A percentile compares a stretch with the other conserved stretches of the same genome.
Conservation (phyloP, 768 basidiomycete genomes). For the Boletellus emodensis region DNA sequence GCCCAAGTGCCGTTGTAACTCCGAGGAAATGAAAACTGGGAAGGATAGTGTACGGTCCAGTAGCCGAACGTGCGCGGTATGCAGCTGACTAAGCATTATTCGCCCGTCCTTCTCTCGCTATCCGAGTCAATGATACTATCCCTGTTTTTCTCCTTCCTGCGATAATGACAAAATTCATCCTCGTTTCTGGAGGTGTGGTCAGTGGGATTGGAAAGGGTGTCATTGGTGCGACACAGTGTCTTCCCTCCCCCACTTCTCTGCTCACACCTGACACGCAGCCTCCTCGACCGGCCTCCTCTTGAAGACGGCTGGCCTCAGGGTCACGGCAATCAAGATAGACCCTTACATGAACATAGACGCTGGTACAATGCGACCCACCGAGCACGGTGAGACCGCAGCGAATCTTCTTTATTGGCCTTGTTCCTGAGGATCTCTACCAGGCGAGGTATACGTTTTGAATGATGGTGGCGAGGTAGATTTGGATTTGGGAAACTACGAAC, state of each 20-base stretch:
- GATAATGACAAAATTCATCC: constrained; percentile 89
- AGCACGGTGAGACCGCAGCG: constrained; percentile 70
- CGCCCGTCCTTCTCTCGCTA: not conserved
- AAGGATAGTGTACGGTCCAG: not conserved
- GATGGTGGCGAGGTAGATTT: constrained; percentile 98
- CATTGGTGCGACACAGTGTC: constrained; percentile 64
- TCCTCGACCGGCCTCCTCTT: constrained; percentile 94
- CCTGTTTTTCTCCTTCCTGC: constrained; percentile 3
- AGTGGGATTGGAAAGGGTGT: constrained; percentile 99
- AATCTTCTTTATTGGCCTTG: not conserved
- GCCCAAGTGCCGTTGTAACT: constrained; percentile 34
- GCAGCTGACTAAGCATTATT: not conserved
- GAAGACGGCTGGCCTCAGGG: constrained; percentile 93
- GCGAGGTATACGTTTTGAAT: constrained; percentile 97
- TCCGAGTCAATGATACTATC: too few relatives aligned
- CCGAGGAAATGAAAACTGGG: not conserved
- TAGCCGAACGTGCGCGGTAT: too few relatives aligned
- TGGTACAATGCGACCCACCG: constrained; percentile 97
- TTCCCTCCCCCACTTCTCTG: constrained; percentile 10
- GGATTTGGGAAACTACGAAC: constrained; percentile 97
- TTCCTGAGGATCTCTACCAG: constrained; percentile 38
- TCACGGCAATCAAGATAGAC: constrained; percentile 99
- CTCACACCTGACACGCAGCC: constrained; percentile 49
- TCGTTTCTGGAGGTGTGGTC: constrained; percentile 96
- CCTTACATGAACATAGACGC: constrained; percentile 99